Base-by-base conservation (phyloP, 495 filamentous ascomycete genomes). In the Hypomontagnella monticulosa region DNA sequence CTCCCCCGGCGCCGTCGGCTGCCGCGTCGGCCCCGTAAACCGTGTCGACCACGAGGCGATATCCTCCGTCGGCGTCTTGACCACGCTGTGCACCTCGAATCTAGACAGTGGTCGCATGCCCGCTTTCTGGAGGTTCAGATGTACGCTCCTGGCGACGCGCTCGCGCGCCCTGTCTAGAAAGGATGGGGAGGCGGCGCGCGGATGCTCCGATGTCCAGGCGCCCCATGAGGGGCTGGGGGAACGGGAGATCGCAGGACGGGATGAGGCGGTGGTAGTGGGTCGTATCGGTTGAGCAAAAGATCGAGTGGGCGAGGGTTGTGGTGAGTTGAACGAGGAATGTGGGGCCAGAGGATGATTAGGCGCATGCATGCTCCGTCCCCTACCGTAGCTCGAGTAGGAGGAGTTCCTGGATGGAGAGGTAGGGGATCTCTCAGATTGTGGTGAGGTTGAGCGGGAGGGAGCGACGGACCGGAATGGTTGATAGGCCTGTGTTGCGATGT, bases 41-140 rank as follows among this genome's bases (percentile, higher is more conserved):
- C 3, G 0, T 7, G 23, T 12, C 34, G 16, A 7, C 34, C n/a
- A 19, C 12, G 18, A 27, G 1, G 16, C 36, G 20, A 30, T 23
- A 19, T 41, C 38, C 4, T 20, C 9, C 2, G 23, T 10, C 12
- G 23, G 41, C 0, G 34, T 33, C 46, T 61, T 62, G 0, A 33
- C 32, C 4, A 73, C 67, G 1, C 20, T 30, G n/a, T 57, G 30
- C 1, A 73, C 67, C 20, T 47, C 46, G 53, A 73, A 73, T 7
- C 40, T 61, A 0, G 53, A 40, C 3, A 32, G 38, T 1, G 63
- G 44, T 14, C 56, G 40, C 1, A 33, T 15, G n/a, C 67, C 58
- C 0, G 41, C 47, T 18, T 48, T 66, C 12, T 43, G 43, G 6
- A 73, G 23, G 5, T 53, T 55, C 4, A 50, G 27, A 7, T 64